Evolutionary conservation across 2,329 filamentous ascomycete genomes (phyloP), one percentile per base, ranked within the genome.

Genomic region (Trichophyton simii): DNA sequence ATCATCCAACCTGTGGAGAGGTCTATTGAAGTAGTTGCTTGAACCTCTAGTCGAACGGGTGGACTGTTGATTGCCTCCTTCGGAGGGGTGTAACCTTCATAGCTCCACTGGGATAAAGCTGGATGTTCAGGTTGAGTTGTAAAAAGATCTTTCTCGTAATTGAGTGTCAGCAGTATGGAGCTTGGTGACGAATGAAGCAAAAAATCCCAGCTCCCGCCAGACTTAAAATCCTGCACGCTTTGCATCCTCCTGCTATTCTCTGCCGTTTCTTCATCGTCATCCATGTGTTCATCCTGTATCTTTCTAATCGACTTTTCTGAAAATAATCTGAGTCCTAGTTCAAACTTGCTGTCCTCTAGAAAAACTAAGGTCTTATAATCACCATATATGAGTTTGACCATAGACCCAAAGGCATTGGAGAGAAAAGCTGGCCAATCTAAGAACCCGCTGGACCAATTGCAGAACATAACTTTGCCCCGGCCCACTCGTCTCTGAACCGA

Each of bases 61-160:
- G 72, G 71, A 4, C 67, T 66, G 48, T 68, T 69, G 18, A 66
- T 67, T 54, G 67, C 66, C 52, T 64, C 64, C 22, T 69, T 66
- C 44, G 72, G 64, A 2, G 72, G 69, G 60, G 71, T 70, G 62
- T 76, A 71, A 3, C 73, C 74, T 50, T 76, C 74, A 4, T 71
- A 68, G 59, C 68, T 76, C 75, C 74, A 77, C 66, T 75, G 73
- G 2, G 73, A 73, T 44, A 67, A 72, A 4, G 69, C 63, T 15
- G 66, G 66, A 11, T 74, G 68, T 54, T 71, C 68, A 2, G 68
- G 65, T 31, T 67, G 70, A 4, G 72, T 70, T 2, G 70, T 71
- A 55, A 77, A 77, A 18, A 77, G 44, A 44, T 72, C 75, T 8
- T 73, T 68, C 3, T 68, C 69, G 63, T 77, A 76, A 31, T 61